Percentiles rank a stretch among this genome's conserved stretches.
phyloP scores from a whole-genome alignment of 805 yeast genomes.

The Candida nemodendra region DNA sequence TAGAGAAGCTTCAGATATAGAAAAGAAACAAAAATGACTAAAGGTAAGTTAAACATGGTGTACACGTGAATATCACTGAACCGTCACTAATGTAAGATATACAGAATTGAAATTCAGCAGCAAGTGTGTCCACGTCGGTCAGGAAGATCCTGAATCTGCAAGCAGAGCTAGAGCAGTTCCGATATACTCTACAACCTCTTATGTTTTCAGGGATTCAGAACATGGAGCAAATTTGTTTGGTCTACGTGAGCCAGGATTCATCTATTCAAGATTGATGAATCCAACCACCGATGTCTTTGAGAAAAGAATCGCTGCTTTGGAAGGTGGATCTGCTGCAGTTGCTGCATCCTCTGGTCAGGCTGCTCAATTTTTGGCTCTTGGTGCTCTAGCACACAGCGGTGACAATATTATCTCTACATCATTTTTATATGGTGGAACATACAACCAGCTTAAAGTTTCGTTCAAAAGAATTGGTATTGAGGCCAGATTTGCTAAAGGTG shows the following conservation, averaged over 20 bases:
- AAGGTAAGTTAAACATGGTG: too few relatives aligned
- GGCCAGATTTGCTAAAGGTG: constrained; percentile 82
- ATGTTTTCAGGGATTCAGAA: constrained; percentile 80
- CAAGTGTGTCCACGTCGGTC: constrained; percentile 94
- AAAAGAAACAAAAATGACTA: too few relatives aligned
- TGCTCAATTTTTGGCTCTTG: constrained; percentile 83
- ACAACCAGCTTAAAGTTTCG: constrained; percentile 90
- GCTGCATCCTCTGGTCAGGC: constrained; percentile 96
- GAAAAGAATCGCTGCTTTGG: constrained; percentile 88
- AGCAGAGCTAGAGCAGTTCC: constrained; percentile 87
- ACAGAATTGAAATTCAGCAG: constrained; percentile 77
- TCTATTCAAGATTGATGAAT: constrained; percentile 87
- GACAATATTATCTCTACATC: constrained; percentile 88
- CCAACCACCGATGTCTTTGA: constrained; percentile 93
- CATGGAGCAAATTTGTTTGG: constrained; percentile 93
- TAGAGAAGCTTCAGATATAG: too few relatives aligned
- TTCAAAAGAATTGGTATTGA: constrained; percentile 84
- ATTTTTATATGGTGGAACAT: constrained; percentile 92
- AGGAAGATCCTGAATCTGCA: constrained; percentile 59
- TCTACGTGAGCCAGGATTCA: constrained; percentile 77
- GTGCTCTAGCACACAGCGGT: constrained; percentile 82
- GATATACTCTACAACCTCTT: constrained; percentile 88
- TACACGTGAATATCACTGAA: too few relatives aligned
- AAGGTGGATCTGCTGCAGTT: constrained; percentile 87
- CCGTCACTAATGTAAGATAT: too few relatives aligned